Conservation (phyloP, 176 grass and related monocot genomes). For the Avena insularis region DNA sequence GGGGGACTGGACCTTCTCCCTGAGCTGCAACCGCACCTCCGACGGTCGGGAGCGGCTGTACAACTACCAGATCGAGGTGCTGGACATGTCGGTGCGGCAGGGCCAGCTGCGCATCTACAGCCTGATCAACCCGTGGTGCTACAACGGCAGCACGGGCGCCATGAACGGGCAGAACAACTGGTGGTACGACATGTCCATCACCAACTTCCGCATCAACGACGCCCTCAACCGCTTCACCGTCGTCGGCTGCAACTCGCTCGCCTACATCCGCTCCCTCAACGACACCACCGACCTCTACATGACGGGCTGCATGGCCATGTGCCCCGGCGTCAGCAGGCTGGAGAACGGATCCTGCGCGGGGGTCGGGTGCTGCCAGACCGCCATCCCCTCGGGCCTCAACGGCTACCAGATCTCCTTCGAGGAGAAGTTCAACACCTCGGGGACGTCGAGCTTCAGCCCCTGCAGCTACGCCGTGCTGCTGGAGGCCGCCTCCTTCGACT, state of each 20-base stretch:
- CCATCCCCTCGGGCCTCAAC: conserved; percentile 53
- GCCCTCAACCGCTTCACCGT: conserved; percentile 67
- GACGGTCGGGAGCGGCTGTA: conserved; percentile 26
- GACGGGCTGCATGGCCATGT: conserved; percentile 66
- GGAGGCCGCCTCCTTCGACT: conserved; percentile 60
- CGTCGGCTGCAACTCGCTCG: conserved; percentile 72
- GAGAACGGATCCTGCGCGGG: conserved; percentile 62
- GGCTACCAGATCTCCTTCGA: conserved; percentile 51
- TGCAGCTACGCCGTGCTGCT: conserved; percentile 74
- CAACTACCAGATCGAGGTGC: conserved; percentile 64
- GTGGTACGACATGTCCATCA: conserved; percentile 57
- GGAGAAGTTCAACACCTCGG: conserved; percentile 44
- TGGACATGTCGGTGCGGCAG: conserved; percentile 35
- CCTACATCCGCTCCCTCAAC: conserved; percentile 47
- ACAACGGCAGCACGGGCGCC: conserved; percentile 38
- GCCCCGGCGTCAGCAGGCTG: conserved; percentile 13
- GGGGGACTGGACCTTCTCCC: conserved; percentile 61
- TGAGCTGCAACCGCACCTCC: conserved; percentile 36
- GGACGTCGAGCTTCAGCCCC: background rate
- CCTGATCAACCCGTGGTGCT: conserved; percentile 53
- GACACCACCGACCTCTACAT: conserved; percentile 39
- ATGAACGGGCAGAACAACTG: conserved; percentile 30
- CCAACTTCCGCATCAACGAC: conserved; percentile 64
- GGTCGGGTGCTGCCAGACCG: conserved; percentile 77
- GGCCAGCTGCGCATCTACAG: conserved; percentile 63